A percentile compares a stretch with the other conserved stretches of the same genome.
Evolutionary conservation across 192 early-diverging fungal species (phyloP).

Genomic region (Paraglomus occultum): DNA sequence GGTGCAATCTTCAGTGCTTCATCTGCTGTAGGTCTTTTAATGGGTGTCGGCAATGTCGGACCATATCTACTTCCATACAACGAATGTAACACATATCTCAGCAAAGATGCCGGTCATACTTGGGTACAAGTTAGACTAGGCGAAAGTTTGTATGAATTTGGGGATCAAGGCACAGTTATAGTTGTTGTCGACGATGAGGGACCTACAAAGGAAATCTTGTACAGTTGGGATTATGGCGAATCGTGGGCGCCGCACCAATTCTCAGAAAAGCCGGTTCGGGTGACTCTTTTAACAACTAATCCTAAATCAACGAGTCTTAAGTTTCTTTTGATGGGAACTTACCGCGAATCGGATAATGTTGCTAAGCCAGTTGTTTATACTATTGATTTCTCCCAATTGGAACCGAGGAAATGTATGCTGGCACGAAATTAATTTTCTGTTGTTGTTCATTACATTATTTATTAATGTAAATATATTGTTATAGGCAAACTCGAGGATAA

Average conservation of each 20-base stretch:
- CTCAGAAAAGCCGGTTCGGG: conserved; percentile 54
- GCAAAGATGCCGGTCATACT: conserved; percentile 79
- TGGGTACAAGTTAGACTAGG: conserved; percentile 76
- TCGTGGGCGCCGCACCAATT: conserved; percentile 69
- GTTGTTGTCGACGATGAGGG: conserved; percentile 70
- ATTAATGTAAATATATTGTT: conserved; percentile 40
- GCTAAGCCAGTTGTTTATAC: conserved; percentile 40
- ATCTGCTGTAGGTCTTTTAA: conserved; percentile 75
- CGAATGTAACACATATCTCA: conserved; percentile 72
- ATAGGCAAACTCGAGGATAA: conserved; percentile 40
- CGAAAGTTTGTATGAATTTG: conserved; percentile 78
- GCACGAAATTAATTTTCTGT: conserved; percentile 25
- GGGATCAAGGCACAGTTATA: conserved; percentile 87
- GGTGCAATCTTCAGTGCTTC: conserved; percentile 66
- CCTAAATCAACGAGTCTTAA: conserved; percentile 64
- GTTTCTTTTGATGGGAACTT: conserved; percentile 68
- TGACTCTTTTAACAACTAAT: conserved; percentile 61
- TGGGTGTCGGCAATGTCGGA: conserved; percentile 93
- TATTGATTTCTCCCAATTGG: conserved; percentile 58
- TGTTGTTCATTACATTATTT: conserved; percentile 41
- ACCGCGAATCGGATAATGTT: conserved; percentile 24
- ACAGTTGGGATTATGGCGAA: conserved; percentile 79
- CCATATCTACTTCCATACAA: conserved; percentile 54
- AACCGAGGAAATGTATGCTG: conserved; percentile 43
- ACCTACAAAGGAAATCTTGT: conserved; percentile 63